A percentile compares a stretch with the other conserved stretches of the same genome.
These are phyloP conservation scores for Ambrosiella beaveri DNA, from an alignment of 2,329 filamentous ascomycete genomes.

Conservation along the genomic window DNA sequence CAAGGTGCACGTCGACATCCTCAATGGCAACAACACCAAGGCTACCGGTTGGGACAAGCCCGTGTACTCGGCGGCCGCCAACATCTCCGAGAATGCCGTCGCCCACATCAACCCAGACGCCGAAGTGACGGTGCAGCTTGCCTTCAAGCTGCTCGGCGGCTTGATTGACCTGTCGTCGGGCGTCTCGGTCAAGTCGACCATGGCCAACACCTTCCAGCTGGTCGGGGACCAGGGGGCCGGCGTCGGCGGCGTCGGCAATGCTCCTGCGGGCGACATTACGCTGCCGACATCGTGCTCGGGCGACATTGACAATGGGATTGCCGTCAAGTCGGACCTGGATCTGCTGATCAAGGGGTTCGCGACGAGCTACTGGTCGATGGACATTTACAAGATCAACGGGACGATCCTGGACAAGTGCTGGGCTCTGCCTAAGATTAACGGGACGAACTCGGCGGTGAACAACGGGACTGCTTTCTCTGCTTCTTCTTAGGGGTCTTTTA, in stretches of 20 bases:
- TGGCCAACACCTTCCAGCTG: constrained; percentile 21
- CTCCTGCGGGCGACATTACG: neutral
- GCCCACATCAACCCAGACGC: constrained; percentile 20
- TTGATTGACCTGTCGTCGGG: constrained; percentile 23
- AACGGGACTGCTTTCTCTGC: neutral
- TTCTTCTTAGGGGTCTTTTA: neutral
- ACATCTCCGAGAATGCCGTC: constrained; percentile 20
- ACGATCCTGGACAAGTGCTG: constrained; percentile 5
- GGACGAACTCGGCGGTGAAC: neutral
- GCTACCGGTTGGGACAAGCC: constrained; percentile 22
- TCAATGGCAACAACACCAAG: constrained; percentile 17
- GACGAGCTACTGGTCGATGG: constrained; percentile 1
- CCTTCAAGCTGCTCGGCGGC: constrained; percentile 21
- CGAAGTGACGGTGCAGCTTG: constrained; percentile 23
- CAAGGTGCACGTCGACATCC: constrained; percentile 24
- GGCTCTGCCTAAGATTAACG: neutral
- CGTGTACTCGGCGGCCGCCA: constrained; percentile 20
- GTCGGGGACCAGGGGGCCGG: neutral
- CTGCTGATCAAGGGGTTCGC: constrained; percentile 2
- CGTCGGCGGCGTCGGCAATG: neutral
- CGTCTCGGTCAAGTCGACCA: constrained; percentile 21
- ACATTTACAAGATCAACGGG: neutral
- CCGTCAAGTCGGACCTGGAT: constrained; percentile 1
- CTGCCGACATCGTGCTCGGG: neutral
- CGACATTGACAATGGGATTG: constrained; percentile 6